Conservation (phyloP, 1,284 basidiomycete species). For the Fomitopsis pinicola region DNA sequence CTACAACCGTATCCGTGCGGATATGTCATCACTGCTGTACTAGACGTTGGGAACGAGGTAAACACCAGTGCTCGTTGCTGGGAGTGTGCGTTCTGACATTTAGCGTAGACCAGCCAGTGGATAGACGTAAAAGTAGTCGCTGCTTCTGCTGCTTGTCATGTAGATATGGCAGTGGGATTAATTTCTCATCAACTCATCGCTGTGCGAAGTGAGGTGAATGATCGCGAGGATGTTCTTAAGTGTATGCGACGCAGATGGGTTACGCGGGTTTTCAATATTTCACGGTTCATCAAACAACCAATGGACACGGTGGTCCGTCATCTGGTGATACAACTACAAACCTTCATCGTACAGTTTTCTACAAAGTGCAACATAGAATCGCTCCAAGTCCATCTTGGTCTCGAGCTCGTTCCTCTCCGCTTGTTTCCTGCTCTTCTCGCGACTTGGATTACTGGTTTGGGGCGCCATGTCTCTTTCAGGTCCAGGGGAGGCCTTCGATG, state of each 20-base stretch:
- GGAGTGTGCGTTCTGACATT: background rate
- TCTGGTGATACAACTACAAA: constrained; percentile 35
- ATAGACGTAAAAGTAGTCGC: constrained; percentile 11
- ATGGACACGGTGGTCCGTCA: background rate
- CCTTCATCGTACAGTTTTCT: constrained; percentile 81
- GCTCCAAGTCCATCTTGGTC: constrained; percentile 63
- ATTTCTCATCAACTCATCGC: background rate
- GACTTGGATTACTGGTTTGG: constrained; percentile 19
- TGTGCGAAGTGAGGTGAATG: background rate
- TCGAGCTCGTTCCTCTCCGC: constrained; percentile 43
- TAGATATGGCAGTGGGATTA: constrained; percentile 7
- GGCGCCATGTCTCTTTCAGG: constrained; percentile 11
- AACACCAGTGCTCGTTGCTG: background rate
- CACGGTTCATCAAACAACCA: background rate
- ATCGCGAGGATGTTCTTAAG: too few relatives aligned
- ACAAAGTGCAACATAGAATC: constrained; percentile 72
- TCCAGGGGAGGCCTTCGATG: constrained; percentile 5
- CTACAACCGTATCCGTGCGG: constrained; percentile 77
- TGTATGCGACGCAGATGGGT: background rate
- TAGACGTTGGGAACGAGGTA: constrained; percentile 31
- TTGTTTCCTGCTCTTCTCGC: constrained; percentile 14
- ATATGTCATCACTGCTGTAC: constrained; percentile 77
- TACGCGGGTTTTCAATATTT: background rate
- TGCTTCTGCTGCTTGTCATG: constrained; percentile 5
- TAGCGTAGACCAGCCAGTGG: background rate